Evolutionary conservation across 106 monocot species (phyloP).

Genomic region (Gastrodia elata): DNA sequence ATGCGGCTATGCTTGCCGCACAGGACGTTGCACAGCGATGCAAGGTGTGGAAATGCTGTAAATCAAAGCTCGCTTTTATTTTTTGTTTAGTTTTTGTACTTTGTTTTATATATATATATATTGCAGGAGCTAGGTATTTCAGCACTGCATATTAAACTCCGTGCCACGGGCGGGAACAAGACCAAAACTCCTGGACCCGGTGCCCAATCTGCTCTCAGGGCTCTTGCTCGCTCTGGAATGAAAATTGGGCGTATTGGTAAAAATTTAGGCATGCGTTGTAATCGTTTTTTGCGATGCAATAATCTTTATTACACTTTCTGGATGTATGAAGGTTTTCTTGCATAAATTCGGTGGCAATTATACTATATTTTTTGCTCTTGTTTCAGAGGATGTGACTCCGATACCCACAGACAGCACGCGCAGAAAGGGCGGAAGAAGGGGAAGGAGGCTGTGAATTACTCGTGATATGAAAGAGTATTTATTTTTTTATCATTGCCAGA

Average conservation of each 20-base stretch:
- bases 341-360: neutral
- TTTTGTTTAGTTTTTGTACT: neutral
- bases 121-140: slow-evolving; percentile 43
- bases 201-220: slow-evolving; percentile 47
- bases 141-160: slow-evolving; percentile 55
- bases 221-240: slow-evolving; percentile 41
- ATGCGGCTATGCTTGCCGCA: slow-evolving; percentile 78
- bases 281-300: too few species aligned
- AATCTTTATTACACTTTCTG: too few species aligned
- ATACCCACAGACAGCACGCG: slow-evolving; percentile 90
- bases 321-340: too few species aligned
- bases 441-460: slow-evolving; percentile 57
- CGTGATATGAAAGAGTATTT: neutral
- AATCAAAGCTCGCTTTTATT: neutral
- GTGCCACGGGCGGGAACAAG: slow-evolving; percentile 56
- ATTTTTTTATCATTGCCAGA: neutral
- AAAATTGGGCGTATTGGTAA: slow-evolving; percentile 57
- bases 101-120: neutral
- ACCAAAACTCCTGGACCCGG: slow-evolving; percentile 61
- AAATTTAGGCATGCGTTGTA: neutral
- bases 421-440: slow-evolving; percentile 90
- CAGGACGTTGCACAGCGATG: slow-evolving; percentile 49
- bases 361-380: slow-evolving; percentile 1
- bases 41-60: neutral
- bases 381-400: slow-evolving; percentile 87